Conservation (phyloP, 441 rosid genomes). For the Populus hybrid region DNA sequence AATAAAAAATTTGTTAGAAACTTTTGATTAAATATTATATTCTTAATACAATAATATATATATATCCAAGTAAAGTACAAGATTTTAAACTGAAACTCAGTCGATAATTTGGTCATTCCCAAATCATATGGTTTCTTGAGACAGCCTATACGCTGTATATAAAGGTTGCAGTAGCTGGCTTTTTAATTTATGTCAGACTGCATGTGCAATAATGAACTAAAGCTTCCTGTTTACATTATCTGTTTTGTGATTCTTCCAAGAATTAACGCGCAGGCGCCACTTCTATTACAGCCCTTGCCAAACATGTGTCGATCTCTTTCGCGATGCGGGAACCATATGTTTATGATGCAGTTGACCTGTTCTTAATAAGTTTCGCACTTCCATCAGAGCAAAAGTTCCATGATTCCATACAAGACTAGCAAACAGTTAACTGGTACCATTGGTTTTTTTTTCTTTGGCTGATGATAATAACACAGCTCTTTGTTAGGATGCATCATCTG, state of each 20-base stretch:
- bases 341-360: neutral
- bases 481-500: neutral
- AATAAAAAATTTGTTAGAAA: neutral
- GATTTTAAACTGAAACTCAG: too few relatives aligned
- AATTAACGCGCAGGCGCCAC: slow-evolving; percentile 12
- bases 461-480: neutral
- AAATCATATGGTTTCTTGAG: neutral
- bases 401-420: neutral
- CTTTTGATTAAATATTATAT: neutral
- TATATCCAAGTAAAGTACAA: too few relatives aligned
- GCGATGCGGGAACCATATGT: neutral
- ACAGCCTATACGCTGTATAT: neutral
- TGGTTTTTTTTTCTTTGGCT: neutral
- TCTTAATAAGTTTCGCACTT: neutral
- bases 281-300: neutral
- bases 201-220: slow-evolving; percentile 32
- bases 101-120: too few relatives aligned
- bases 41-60: neutral
- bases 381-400: neutral
- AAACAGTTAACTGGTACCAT: neutral
- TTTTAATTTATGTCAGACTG: neutral
- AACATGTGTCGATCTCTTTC: too few relatives aligned
- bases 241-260: neutral
- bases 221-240: neutral
- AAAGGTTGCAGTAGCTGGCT: neutral